Evolutionary conservation across 768 basidiomycete genomes (phyloP).

Genomic region (Lactarius deliciosus): DNA sequence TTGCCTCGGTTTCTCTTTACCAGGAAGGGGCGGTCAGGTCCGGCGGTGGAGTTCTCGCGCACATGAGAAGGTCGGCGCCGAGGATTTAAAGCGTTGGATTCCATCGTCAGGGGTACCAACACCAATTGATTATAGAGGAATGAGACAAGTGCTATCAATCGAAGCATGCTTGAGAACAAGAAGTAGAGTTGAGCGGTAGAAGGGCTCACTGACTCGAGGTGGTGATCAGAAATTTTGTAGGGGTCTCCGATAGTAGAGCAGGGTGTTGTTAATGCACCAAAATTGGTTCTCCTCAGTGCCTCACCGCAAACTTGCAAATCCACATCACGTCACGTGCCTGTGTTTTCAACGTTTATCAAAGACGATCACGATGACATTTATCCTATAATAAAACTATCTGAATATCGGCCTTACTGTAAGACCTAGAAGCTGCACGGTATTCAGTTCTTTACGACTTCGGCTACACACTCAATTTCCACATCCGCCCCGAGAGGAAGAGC

Average conservation of each 20-base stretch:
- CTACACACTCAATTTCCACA: constrained; percentile 64
- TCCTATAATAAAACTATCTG: neutral
- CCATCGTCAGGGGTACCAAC: constrained; percentile 11
- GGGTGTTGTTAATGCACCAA: neutral
- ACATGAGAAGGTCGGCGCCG: constrained; percentile 19
- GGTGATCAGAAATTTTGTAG: neutral
- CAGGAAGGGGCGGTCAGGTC: constrained; percentile 17
- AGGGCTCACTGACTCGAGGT: constrained; percentile 4
- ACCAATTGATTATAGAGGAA: neutral
- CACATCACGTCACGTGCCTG: neutral
- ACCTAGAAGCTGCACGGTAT: neutral
- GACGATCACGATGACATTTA: too few relatives aligned
- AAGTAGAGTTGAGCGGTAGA: neutral
- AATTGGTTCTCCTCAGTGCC: neutral
- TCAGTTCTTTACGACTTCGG: constrained; percentile 37
- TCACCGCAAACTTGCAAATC: neutral
- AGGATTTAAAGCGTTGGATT: constrained; percentile 3
- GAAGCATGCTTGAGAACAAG: constrained; percentile 8
- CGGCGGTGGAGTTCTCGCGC: constrained; percentile 13
- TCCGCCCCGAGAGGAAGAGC: constrained; percentile 52
- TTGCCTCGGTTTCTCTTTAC: constrained; percentile 19
- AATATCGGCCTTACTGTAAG: neutral
- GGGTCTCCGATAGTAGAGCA: neutral
- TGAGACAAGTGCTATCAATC: neutral
- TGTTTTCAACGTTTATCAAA: neutral